Conservation (phyloP, 2,329 filamentous ascomycete species). For the Magnaporthales sp. region DNA sequence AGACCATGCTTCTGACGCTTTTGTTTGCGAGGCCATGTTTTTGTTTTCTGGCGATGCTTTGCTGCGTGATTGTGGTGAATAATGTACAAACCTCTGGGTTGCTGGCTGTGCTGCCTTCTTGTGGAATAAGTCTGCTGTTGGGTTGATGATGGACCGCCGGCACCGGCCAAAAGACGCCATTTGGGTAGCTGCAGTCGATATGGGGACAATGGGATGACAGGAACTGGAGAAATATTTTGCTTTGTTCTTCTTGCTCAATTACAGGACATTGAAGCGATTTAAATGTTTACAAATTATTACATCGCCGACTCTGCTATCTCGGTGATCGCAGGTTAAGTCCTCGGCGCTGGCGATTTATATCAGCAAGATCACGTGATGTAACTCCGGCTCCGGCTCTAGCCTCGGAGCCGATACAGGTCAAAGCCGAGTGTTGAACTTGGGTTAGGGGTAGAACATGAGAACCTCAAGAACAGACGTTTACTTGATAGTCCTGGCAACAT, state of each 20-base stretch:
- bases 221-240: too few species aligned
- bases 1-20: slow-evolving; percentile 30
- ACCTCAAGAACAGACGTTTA: not conserved
- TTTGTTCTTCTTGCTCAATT: not conserved
- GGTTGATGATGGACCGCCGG: not conserved
- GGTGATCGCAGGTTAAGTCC: not conserved
- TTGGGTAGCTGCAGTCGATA: not conserved
- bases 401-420: not conserved
- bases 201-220: too few species aligned
- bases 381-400: not conserved
- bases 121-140: not conserved
- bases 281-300: not conserved
- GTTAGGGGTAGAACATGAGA: too few species aligned
- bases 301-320: not conserved
- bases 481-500: not conserved
- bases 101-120: not conserved
- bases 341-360: not conserved
- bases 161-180: not conserved
- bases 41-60: not conserved
- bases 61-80: not conserved
- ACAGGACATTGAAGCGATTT: not conserved
- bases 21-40: slow-evolving; percentile 17
- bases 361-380: not conserved
- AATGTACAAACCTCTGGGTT: not conserved
- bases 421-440: too few species aligned